Conservation (phyloP, 2,329 filamentous ascomycete genomes). For the Juglanconis sp. region DNA sequence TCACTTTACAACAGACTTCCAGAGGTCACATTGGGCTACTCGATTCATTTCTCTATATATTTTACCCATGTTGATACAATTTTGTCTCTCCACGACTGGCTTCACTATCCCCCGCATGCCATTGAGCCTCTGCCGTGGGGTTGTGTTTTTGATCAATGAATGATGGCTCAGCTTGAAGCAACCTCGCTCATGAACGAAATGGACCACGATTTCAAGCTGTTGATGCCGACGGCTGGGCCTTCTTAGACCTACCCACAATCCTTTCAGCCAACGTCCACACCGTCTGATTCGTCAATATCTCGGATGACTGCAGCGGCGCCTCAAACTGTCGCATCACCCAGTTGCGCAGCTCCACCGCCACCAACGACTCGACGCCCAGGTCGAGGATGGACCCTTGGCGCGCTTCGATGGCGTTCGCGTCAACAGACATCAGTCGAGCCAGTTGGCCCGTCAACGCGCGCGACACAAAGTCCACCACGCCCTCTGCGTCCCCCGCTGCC, state of each 20-base stretch:
- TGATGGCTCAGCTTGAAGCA: too few relatives aligned
- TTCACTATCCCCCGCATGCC: too few relatives aligned
- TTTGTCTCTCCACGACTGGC: too few relatives aligned
- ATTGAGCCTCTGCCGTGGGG: too few relatives aligned
- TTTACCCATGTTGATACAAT: too few relatives aligned
- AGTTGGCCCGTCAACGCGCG: background rate
- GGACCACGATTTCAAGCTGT: too few relatives aligned
- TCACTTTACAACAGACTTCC: too few relatives aligned
- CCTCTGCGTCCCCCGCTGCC: background rate
- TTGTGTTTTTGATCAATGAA: too few relatives aligned
- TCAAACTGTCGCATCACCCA: conserved; percentile 47
- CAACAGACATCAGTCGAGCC: conserved; percentile 15
- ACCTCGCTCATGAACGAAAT: too few relatives aligned
- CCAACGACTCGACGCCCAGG: conserved; percentile 42
- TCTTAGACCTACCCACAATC: background rate
- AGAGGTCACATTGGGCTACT: too few relatives aligned
- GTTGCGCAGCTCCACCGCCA: conserved; percentile 49
- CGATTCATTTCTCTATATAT: too few relatives aligned
- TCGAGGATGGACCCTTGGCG: background rate
- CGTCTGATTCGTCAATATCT: conserved; percentile 36
- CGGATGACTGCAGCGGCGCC: conserved; percentile 46
- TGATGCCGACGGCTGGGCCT: too few relatives aligned
- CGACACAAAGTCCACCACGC: background rate
- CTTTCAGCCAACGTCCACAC: conserved; percentile 13
- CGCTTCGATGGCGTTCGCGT: conserved; percentile 2